A percentile compares a stretch with the other conserved stretches of the same genome.
Conservation (phyloP, 1,284 basidiomycete species). For the Wallemia mellicola region DNA sequence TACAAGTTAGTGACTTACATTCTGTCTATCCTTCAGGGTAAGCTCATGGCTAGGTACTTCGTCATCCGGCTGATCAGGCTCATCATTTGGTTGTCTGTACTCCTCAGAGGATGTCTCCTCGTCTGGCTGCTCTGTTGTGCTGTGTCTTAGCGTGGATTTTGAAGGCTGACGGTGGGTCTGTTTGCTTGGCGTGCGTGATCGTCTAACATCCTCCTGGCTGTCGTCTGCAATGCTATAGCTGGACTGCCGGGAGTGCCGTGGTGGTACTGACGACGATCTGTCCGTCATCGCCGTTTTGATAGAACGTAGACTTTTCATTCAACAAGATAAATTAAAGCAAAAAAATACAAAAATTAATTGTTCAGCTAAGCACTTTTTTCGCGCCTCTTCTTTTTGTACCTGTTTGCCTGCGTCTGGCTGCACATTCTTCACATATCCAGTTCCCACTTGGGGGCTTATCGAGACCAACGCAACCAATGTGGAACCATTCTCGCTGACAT, state of each 20-base stretch:
- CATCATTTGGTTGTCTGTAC: constrained; percentile 5
- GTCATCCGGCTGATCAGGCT: constrained; percentile 9
- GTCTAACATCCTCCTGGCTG: not conserved
- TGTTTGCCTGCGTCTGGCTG: constrained; percentile 5
- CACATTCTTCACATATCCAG: constrained; percentile 51
- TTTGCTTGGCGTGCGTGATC: not conserved
- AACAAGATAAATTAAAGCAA: not conserved
- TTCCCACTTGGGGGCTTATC: constrained; percentile 35
- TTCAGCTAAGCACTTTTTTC: not conserved
- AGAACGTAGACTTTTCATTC: not conserved
- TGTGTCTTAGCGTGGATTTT: not conserved
- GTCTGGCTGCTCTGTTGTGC: not conserved
- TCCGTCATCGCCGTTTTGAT: not conserved
- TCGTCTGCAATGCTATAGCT: no score
- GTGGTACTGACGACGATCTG: not conserved
- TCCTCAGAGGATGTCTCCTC: not conserved
- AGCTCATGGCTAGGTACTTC: constrained; percentile 21
- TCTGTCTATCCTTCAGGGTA: constrained; percentile 84
- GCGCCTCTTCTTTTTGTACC: not conserved
- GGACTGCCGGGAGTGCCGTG: not conserved
- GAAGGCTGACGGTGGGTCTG: not conserved
- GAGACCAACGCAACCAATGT: constrained; percentile 47
- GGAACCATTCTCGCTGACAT: constrained; percentile 86
- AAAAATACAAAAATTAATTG: not conserved
- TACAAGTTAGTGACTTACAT: constrained; percentile 22